Evolutionary conservation across 2,329 filamentous ascomycete species (phyloP), one percentile per base, ranked within the genome.

Genomic region (Fusarium albidum): DNA sequence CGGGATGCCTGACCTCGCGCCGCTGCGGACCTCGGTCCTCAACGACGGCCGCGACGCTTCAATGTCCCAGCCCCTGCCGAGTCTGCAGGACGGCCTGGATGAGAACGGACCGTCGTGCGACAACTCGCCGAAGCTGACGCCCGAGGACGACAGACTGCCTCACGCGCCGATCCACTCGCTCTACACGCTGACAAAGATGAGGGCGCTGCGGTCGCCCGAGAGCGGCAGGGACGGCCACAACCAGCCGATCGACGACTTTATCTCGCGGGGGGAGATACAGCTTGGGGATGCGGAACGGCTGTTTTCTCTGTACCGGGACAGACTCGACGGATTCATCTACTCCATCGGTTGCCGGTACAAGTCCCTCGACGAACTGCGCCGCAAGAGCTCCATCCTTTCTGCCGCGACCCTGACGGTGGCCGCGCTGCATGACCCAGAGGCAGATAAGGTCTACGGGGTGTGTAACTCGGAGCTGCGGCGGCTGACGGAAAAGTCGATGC

Each of bases 371-470:
- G 79, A 77, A 7, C 72, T 86, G 9, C 79, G 84, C 13, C 78
- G 80, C 14, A 77, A 77, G 13, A 86, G 83, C 3, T 77, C 81
- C 0, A 72, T 85, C 2, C 72, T 87, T 10, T 80, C 82, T 0
- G 81, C 79, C 1, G 80, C 81, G 1, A 81, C 84, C 17, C 74
- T 84, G 6, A 82, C 83, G 0, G 82, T 87, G 1, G 79, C 82
- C 4, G 82, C 83, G 0, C 73, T 86, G 3, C 83, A 86, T 58
- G 82, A 85, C 18, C 77, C 81, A 2, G 75, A 77, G 18, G 78
- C 78, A 7, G 80, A 82, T 11, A 73, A 75, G 12, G 75, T 82
- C 3, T 79, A 85, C 26, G 77, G 78, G 4, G 68, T 74, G 1
- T 85, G 82, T 64, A 82, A 79, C 54, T 73, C 75, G 9, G 82